These are phyloP conservation scores for Kwoniella newhampshirensis DNA, from an alignment of 768 basidiomycete species.

Conservation along the genomic window DNA sequence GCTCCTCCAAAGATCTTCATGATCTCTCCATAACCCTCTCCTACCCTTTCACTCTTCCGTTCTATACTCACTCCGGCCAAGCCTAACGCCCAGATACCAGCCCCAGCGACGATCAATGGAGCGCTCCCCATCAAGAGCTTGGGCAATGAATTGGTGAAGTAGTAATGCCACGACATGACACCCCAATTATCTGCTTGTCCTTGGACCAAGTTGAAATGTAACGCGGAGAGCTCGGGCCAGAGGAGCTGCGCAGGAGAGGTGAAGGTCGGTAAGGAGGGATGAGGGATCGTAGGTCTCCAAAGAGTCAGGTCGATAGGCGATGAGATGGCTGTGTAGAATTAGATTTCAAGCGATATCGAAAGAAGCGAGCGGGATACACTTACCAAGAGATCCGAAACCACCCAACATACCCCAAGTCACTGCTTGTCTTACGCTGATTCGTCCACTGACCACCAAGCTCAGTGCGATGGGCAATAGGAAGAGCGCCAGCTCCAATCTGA, in stretches of 20 bases:
- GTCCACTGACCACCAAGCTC: constrained; percentile 40
- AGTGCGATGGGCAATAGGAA: constrained; percentile 63
- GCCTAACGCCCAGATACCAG: constrained; percentile 36
- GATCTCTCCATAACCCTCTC: constrained; percentile 21
- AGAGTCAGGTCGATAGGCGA: constrained; percentile 77
- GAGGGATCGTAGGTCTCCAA: constrained; percentile 59
- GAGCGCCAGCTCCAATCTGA: constrained; percentile 75
- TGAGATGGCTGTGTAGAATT: constrained; percentile 60
- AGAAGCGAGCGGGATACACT: constrained; percentile 12
- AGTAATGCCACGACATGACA: constrained; percentile 56
- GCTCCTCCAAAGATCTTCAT: constrained; percentile 22
- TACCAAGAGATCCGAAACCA: constrained; percentile 38
- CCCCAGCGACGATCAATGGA: constrained; percentile 59
- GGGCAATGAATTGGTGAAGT: constrained; percentile 55
- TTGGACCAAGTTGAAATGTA: constrained; percentile 82
- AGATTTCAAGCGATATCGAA: too few species aligned
- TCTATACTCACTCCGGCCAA: neutral
- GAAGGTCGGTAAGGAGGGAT: constrained; percentile 53
- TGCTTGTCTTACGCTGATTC: constrained; percentile 46
- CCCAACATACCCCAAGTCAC: constrained; percentile 33
- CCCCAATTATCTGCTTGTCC: constrained; percentile 93
- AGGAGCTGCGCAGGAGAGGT: constrained; percentile 55
- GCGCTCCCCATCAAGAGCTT: constrained; percentile 69
- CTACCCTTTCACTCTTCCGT: neutral
- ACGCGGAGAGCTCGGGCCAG: constrained; percentile 80